Percentiles rank a stretch among this genome's conserved stretches.
phyloP scores from a whole-genome alignment of 1,284 basidiomycete species.

The Apiotrichum porosum region DNA sequence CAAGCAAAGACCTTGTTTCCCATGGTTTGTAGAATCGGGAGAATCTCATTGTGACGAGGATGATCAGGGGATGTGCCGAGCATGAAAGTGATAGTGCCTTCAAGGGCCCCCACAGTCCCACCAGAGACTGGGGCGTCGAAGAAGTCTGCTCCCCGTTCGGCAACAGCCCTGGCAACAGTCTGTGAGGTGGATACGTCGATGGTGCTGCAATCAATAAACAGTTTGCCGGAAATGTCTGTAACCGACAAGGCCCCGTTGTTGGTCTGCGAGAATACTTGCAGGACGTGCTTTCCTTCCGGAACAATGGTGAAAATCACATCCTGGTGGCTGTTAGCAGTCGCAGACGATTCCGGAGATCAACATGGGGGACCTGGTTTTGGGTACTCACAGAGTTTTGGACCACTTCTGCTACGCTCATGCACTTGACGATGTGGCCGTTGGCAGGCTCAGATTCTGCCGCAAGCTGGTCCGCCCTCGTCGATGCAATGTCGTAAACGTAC shows the following conservation, averaged over 20 bases:
- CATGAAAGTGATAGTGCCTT: conserved; percentile 8
- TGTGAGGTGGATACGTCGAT: conserved; percentile 7
- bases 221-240: not conserved
- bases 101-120: conserved; percentile 1
- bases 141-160: not conserved
- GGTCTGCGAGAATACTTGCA: not conserved
- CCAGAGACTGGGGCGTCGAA: conserved; percentile 13
- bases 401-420: not conserved
- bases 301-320: conserved; percentile 7
- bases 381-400: not conserved
- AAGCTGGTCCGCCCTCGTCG: not conserved
- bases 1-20: conserved; percentile 9
- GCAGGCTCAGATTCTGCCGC: not conserved
- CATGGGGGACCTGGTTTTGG: no score
- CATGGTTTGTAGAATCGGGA: conserved; percentile 1
- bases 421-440: not conserved
- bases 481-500: conserved; percentile 3
- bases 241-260: not conserved
- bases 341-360: not conserved
- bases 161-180: not conserved
- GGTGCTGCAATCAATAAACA: conserved; percentile 10
- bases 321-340: no score
- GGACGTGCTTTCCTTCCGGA: conserved; percentile 7
- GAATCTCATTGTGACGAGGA: not conserved
- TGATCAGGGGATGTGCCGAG: conserved; percentile 1